Percentiles rank a stretch among this genome's conserved stretches.
Conservation (phyloP, 177 flowering plant genomes). For the Vitis hybrid region DNA sequence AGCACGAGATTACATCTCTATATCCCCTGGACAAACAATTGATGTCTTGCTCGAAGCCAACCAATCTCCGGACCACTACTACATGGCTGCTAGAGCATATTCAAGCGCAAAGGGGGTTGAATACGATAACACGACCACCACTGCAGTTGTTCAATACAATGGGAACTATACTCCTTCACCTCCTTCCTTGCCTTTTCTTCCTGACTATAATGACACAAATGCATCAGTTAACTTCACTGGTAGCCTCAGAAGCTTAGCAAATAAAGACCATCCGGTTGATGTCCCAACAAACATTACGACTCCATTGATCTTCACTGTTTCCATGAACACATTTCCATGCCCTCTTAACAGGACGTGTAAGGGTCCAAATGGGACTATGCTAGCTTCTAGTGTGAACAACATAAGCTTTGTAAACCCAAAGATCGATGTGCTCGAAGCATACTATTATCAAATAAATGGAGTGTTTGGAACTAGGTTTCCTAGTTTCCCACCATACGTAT, state of each 20-base stretch:
- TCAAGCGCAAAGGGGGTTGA: background rate
- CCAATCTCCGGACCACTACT: constrained; percentile 14
- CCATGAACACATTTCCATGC: constrained; percentile 25
- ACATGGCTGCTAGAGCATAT: constrained; percentile 31
- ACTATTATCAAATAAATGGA: constrained; percentile 20
- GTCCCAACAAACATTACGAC: constrained; percentile 16
- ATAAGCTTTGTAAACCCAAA: constrained; percentile 27
- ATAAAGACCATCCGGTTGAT: constrained; percentile 8
- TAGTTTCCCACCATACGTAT: constrained; percentile 10
- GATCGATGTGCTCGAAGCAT: constrained; percentile 29
- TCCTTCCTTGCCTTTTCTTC: constrained; percentile 20
- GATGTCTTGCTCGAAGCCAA: constrained; percentile 27
- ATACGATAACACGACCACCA: constrained; percentile 28
- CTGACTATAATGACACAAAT: constrained; percentile 17
- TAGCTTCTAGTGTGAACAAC: constrained; percentile 35
- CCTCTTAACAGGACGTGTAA: constrained; percentile 7
- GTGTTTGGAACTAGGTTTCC: constrained; percentile 24
- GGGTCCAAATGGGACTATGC: constrained; percentile 15
- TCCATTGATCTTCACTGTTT: constrained; percentile 7
- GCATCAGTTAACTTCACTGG: constrained; percentile 9
- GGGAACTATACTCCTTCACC: constrained; percentile 4
- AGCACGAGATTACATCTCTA: constrained; percentile 18
- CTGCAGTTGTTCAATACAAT: constrained; percentile 23
- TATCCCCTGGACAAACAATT: constrained; percentile 33
- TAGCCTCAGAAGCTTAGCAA: constrained; percentile 22